Conservation (phyloP, 495 filamentous ascomycete genomes). For the Podospora fimiseda region DNA sequence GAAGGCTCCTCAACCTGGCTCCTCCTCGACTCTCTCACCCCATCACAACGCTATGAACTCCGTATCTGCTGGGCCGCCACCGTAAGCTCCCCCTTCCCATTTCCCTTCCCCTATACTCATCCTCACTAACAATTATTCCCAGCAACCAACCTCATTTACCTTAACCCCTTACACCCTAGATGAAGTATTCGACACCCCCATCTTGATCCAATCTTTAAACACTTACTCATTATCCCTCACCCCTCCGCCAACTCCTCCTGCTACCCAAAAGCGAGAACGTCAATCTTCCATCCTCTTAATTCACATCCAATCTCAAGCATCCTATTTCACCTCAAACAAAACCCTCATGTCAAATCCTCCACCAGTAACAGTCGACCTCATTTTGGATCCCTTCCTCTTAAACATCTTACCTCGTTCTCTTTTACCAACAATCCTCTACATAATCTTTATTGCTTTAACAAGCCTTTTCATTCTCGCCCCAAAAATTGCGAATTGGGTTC, state of each 20-base stretch:
- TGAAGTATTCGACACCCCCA: slow-evolving; percentile 51
- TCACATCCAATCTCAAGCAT: slow-evolving; percentile 67
- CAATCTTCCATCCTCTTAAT: slow-evolving; percentile 66
- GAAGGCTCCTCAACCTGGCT: slow-evolving; percentile 70
- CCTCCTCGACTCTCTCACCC: slow-evolving; percentile 66
- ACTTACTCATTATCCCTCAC: slow-evolving; percentile 50
- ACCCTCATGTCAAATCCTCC: slow-evolving; percentile 72
- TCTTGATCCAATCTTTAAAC: slow-evolving; percentile 58
- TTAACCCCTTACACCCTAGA: slow-evolving; percentile 57
- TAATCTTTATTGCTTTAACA: slow-evolving; percentile 47
- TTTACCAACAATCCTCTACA: slow-evolving; percentile 57
- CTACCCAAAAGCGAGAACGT: neutral
- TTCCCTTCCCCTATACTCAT: neutral
- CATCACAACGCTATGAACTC: slow-evolving; percentile 79
- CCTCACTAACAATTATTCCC: neutral
- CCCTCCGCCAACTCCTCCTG: neutral
- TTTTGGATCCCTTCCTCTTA: slow-evolving; percentile 78
- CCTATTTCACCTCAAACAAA: slow-evolving; percentile 69
- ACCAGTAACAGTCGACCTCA: slow-evolving; percentile 72
- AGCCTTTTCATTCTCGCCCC: slow-evolving; percentile 44
- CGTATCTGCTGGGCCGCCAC: slow-evolving; percentile 91
- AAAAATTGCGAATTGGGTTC: slow-evolving; percentile 32
- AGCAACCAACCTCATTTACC: slow-evolving; percentile 86
- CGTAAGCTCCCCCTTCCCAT: slow-evolving; percentile 46
- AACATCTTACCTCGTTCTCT: slow-evolving; percentile 68